Evolutionary conservation across 768 basidiomycete species (phyloP).

Genomic region (Xanthoconium stramineum): DNA sequence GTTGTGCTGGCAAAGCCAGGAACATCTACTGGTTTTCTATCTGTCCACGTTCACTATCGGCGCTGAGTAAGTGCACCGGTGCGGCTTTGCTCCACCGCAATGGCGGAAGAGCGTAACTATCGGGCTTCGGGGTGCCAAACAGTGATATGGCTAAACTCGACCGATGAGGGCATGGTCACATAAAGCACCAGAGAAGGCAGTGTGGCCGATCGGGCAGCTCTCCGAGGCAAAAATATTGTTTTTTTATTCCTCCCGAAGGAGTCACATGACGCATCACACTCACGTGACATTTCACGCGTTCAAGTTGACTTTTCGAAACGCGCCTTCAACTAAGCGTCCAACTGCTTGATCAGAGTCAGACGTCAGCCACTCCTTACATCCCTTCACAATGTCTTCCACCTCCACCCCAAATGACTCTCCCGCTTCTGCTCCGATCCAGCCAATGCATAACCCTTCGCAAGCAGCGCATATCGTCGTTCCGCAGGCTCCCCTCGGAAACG

Average conservation of each 20-base stretch:
- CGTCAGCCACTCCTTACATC: not conserved
- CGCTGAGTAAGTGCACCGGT: not conserved
- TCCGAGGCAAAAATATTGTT: no score
- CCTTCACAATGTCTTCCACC: slow-evolving; percentile 48
- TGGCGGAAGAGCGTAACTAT: slow-evolving; percentile 3
- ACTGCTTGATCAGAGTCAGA: not conserved
- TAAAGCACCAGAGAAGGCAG: not conserved
- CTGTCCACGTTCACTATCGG: not conserved
- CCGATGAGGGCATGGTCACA: not conserved
- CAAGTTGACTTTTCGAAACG: slow-evolving; percentile 23
- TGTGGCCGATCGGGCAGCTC: not conserved
- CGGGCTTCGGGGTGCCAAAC: slow-evolving; percentile 5
- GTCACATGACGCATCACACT: slow-evolving; percentile 11
- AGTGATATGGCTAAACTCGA: not conserved
- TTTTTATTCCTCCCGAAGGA: no score
- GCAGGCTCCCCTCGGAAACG: slow-evolving; percentile 75
- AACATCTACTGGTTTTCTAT: not conserved
- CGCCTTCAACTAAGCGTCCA: slow-evolving; percentile 10
- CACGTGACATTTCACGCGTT: slow-evolving; percentile 31
- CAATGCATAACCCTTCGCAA: slow-evolving; percentile 81
- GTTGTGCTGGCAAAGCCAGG: not conserved
- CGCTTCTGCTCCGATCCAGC: slow-evolving; percentile 59
- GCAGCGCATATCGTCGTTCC: slow-evolving; percentile 77
- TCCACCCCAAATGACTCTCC: slow-evolving; percentile 69
- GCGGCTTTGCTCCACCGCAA: no score